Evolutionary conservation across 106 monocot genomes (phyloP).

Genomic region (Allium sativum): DNA sequence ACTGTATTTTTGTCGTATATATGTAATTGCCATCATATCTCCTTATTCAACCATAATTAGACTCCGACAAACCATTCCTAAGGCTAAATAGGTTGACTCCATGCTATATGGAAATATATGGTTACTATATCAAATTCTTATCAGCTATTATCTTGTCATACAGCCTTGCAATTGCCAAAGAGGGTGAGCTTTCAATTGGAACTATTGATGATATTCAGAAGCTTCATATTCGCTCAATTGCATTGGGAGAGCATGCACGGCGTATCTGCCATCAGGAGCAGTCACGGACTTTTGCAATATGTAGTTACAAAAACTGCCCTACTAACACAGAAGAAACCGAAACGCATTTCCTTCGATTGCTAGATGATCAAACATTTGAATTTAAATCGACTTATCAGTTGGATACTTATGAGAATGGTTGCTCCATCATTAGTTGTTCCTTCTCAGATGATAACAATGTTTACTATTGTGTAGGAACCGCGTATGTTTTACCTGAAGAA

Average conservation of each 20-base stretch:
- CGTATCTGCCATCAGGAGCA: slow-evolving; percentile 97
- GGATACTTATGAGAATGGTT: slow-evolving; percentile 77
- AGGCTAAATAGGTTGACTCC: too few species aligned
- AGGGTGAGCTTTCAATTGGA: slow-evolving; percentile 98
- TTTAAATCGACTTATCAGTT: slow-evolving; percentile 64
- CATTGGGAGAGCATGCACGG: slow-evolving; percentile 86
- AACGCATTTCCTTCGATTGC: slow-evolving; percentile 76
- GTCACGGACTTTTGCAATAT: slow-evolving; percentile 79
- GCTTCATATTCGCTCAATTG: slow-evolving; percentile 91
- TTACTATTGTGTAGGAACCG: slow-evolving; percentile 95
- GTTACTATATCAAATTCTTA: too few species aligned
- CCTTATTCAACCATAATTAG: too few species aligned
- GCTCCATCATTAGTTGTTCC: slow-evolving; percentile 84
- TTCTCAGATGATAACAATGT: slow-evolving; percentile 79
- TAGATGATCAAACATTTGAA: slow-evolving; percentile 97
- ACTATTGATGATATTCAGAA: slow-evolving; percentile 98
- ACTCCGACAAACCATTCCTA: too few species aligned
- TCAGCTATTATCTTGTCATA: background rate
- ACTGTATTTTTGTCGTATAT: too few species aligned
- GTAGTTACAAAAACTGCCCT: slow-evolving; percentile 52
- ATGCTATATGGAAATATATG: too few species aligned
- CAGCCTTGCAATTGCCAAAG: slow-evolving; percentile 98
- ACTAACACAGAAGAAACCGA: slow-evolving; percentile 64
- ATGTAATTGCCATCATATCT: too few species aligned
- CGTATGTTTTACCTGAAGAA: slow-evolving; percentile 96